A percentile compares a stretch with the other conserved stretches of the same genome.
Conservation (phyloP, 2,329 filamentous ascomycete genomes). For the Ramularia collo-cygni region DNA sequence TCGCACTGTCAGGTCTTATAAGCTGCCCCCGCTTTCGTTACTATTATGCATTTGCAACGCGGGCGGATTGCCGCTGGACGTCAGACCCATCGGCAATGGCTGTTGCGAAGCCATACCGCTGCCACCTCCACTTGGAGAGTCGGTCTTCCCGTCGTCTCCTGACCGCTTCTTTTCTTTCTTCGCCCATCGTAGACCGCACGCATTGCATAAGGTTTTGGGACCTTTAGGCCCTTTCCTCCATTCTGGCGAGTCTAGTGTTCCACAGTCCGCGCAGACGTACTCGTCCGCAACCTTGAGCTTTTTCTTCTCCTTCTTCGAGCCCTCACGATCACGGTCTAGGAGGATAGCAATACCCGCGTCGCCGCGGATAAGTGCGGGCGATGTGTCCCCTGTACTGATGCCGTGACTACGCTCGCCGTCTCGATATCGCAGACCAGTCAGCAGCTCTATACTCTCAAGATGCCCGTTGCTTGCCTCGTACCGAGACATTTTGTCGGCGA, state of each 20-base stretch:
- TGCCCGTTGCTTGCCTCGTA: conserved; percentile 67
- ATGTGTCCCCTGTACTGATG: conserved; percentile 78
- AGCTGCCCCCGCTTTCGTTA: conserved; percentile 11
- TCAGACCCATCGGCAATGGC: conserved; percentile 13
- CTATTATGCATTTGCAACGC: conserved; percentile 20
- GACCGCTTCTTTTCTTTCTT: conserved; percentile 35
- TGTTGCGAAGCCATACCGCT: conserved; percentile 9
- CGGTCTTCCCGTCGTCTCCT: conserved; percentile 20
- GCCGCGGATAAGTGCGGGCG: conserved; percentile 73
- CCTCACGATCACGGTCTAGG: conserved; percentile 71
- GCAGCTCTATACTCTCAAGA: conserved; percentile 83
- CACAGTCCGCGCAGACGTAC: conserved; percentile 93
- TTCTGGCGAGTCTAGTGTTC: conserved; percentile 88
- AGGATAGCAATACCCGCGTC: conserved; percentile 83
- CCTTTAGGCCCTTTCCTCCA: conserved; percentile 92
- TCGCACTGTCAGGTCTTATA: conserved; percentile 2
- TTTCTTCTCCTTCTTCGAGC: conserved; percentile 79
- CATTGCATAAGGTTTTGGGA: conserved; percentile 92
- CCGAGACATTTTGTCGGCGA: conserved; percentile 76
- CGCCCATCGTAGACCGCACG: conserved; percentile 58
- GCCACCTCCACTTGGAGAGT: conserved; percentile 13
- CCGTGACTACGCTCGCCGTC: conserved; percentile 84
- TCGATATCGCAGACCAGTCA: conserved; percentile 79
- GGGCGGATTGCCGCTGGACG: conserved; percentile 14
- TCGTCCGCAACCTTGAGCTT: conserved; percentile 76